Conservation (phyloP, 768 basidiomycete genomes). For the Suillus subaureus region DNA sequence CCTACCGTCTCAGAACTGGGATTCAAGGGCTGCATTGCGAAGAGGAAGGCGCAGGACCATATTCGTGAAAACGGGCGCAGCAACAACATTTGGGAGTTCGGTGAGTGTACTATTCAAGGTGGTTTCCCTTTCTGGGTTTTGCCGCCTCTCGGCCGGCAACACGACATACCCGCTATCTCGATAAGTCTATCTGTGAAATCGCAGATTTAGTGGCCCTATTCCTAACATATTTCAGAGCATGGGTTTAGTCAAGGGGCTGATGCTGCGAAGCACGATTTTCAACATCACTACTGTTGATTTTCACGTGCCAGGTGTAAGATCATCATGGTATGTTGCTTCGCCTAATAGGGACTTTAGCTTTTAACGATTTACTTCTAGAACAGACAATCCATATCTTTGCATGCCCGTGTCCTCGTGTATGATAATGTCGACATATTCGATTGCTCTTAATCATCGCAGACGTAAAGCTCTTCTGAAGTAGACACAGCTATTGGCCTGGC, state of each 20-base stretch:
- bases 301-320: neutral
- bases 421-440: neutral
- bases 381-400: conserved; percentile 3
- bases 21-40: conserved; percentile 63
- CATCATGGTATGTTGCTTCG: neutral
- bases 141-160: conserved; percentile 4
- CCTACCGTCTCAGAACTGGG: conserved; percentile 57
- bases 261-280: conserved; percentile 43
- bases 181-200: conserved; percentile 3
- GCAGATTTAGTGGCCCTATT: conserved; percentile 17
- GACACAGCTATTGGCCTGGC: neutral
- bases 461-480: neutral
- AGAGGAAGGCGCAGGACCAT: conserved; percentile 46
- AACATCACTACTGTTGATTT: conserved; percentile 32
- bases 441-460: neutral
- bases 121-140: conserved; percentile 4
- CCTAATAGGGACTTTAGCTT: conserved; percentile 5
- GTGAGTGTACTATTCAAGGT: conserved; percentile 35
- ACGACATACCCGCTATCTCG: conserved; percentile 8
- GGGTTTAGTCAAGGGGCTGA: conserved; percentile 61
- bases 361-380: conserved; percentile 7
- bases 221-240: conserved; percentile 44
- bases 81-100: conserved; percentile 66
- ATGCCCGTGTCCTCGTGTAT: conserved; percentile 9
- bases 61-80: conserved; percentile 40